Evolutionary conservation across 805 yeast genomes (phyloP).

Genomic region (Cyberlindnera mycetangii): DNA sequence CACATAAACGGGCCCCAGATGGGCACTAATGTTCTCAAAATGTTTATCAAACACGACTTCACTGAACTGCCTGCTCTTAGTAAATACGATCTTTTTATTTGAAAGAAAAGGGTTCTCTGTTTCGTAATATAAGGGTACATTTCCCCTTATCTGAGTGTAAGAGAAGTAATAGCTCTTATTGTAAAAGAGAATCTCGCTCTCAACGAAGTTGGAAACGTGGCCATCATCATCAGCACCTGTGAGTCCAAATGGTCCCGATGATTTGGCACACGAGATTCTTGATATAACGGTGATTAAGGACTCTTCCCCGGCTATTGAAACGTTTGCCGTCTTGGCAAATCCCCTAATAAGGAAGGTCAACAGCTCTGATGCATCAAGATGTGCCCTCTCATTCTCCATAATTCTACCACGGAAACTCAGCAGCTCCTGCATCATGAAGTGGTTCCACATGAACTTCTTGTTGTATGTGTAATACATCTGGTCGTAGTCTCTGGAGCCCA

Average conservation of each 20-base stretch:
- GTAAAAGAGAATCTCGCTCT: slow-evolving; percentile 77
- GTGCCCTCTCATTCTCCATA: slow-evolving; percentile 51
- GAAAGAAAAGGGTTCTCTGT: slow-evolving; percentile 71
- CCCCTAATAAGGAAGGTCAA: slow-evolving; percentile 87
- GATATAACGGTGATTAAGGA: slow-evolving; percentile 71
- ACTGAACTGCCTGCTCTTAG: slow-evolving; percentile 77
- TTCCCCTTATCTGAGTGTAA: slow-evolving; percentile 83
- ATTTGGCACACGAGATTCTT: slow-evolving; percentile 84
- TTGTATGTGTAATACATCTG: slow-evolving; percentile 52
- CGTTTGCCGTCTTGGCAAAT: slow-evolving; percentile 68
- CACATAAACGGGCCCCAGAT: slow-evolving; percentile 83
- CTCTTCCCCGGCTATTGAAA: slow-evolving; percentile 27
- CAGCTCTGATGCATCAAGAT: slow-evolving; percentile 66
- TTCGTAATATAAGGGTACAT: slow-evolving; percentile 94
- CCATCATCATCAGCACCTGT: slow-evolving; percentile 93
- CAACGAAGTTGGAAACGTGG: slow-evolving; percentile 85
- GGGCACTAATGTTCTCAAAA: slow-evolving; percentile 62
- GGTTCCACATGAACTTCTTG: slow-evolving; percentile 87
- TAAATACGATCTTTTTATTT: slow-evolving; percentile 69
- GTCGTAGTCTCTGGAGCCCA: slow-evolving; percentile 34
- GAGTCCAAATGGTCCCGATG: slow-evolving; percentile 82
- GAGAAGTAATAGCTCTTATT: slow-evolving; percentile 53
- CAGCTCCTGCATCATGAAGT: slow-evolving; percentile 76
- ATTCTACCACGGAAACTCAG: slow-evolving; percentile 67
- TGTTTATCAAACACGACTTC: slow-evolving; percentile 86